A percentile compares a stretch with the other conserved stretches of the same genome.
phyloP scores from a whole-genome alignment of 2,329 filamentous ascomycete species.

The Erysiphe pulchra region DNA sequence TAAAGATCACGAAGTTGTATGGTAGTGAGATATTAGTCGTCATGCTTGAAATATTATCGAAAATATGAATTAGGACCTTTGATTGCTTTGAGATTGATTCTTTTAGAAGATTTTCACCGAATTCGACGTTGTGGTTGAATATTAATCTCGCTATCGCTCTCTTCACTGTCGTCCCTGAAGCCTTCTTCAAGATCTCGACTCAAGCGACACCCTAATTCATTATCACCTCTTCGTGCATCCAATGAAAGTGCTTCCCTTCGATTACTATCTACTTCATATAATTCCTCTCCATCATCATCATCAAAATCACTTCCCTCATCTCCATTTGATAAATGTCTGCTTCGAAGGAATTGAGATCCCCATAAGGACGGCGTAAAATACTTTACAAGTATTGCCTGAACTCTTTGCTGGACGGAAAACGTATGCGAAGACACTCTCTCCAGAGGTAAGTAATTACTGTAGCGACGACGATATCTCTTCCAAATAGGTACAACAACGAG shows the following conservation, averaged over 20 bases:
- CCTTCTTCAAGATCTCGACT: conserved; percentile 59
- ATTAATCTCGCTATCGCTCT: conserved; percentile 21
- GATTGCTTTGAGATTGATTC: no score
- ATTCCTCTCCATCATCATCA: conserved; percentile 44
- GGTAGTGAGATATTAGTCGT: no score
- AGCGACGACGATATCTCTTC: conserved; percentile 42
- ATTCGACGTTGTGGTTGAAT: conserved; percentile 2
- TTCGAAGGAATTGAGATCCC: conserved; percentile 19
- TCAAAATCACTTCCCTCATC: conserved; percentile 26
- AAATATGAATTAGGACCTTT: no score
- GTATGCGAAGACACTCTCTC: conserved; percentile 34
- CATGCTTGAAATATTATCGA: no score
- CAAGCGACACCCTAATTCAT: conserved; percentile 21
- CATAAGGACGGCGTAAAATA: conserved; percentile 22
- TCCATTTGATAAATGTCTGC: conserved; percentile 16
- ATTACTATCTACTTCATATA: conserved; percentile 28
- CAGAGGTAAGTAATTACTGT: conserved; percentile 49
- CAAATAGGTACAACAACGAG: conserved; percentile 42
- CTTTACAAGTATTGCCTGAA: conserved; percentile 18
- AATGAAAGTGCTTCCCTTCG: conserved; percentile 17
- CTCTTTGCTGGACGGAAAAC: conserved; percentile 24
- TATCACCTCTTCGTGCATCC: conserved; percentile 11
- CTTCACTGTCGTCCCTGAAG: conserved; percentile 42
- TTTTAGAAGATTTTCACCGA: background rate
- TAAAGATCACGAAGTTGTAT: no score